phyloP scores from a whole-genome alignment of 257 asterid species.

The Solanum raphanifolium region DNA sequence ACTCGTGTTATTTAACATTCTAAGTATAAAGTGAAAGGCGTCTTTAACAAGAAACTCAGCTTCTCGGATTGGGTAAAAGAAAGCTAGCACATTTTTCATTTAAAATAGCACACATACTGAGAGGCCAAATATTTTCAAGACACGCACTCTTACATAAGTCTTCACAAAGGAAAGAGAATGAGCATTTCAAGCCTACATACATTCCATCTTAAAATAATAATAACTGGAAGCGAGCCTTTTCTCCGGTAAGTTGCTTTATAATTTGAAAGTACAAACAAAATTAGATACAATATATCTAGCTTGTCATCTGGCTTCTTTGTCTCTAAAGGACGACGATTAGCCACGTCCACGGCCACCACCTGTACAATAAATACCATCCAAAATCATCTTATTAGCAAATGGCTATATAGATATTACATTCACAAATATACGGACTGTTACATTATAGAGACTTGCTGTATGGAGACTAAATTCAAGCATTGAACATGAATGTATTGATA shows the following conservation, averaged over 20 bases:
- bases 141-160: no score
- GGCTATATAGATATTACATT: neutral
- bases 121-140: no score
- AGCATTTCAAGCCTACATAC: no score
- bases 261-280: no score
- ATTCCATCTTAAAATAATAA: no score
- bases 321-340: neutral
- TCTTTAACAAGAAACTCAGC: neutral
- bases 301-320: neutral
- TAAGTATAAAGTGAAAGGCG: neutral
- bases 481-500: neutral
- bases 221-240: no score
- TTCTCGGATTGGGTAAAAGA: neutral
- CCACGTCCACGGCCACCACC: slow-evolving; percentile 45
- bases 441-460: neutral
- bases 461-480: neutral
- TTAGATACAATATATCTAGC: no score
- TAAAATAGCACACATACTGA: neutral
- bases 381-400: neutral
- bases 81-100: neutral
- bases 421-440: neutral
- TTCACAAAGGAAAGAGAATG: no score
- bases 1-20: no score
- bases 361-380: neutral
- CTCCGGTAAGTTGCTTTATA: no score